Base-by-base conservation (phyloP, 2,329 filamentous ascomycete genomes). In the Clathrospora elynae region DNA sequence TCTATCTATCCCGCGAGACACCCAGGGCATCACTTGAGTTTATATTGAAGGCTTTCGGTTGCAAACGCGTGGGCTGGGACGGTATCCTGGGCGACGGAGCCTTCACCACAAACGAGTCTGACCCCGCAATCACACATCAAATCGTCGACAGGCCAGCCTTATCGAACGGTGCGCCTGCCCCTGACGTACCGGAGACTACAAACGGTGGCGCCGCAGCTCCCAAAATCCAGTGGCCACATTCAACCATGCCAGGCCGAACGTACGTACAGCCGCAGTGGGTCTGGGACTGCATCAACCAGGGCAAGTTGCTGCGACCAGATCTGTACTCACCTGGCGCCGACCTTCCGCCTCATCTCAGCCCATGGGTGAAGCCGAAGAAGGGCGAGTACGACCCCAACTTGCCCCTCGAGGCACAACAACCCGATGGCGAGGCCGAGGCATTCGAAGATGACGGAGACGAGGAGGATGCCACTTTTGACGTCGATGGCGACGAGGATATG, bases 231-330 rank as follows among this genome's bases (percentile, higher is more conserved):
- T 75, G 73, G 62, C 74, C 78, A 19, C 87, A 88, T 62, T 83
- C 83, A 52, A 84, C 90, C 49, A 86, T 97, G 49, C 90, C 92
- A n/a, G 92, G 92, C 23, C 82, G 93, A 55, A 90, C 84, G 52
- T 99, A 99, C 60, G 75, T 99, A 42, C 93, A 99, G 75, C 93
- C 93, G 13, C 93, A 99, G 69, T 99, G 95, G 92, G 84, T 99
- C 3, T 99, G 93, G 93, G 93, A 99, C 66, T 92, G 88, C 62
- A 76, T 96, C 68, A 99, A 99, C 68, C 88, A 93, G 31, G 89
- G 90, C 51, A 90, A 92, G 71, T 76, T 99, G 42, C 85, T 96
- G 68, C 81, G 87, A 54, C 83, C 91, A 20, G 90, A 96, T 65
- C 73, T 91, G 23, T 99, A 99, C 64, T 88, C 86, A 0, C 93